These are phyloP conservation scores for Hanseniaspora meyeri DNA, from an alignment of 805 yeast species.

Conservation along the genomic window DNA sequence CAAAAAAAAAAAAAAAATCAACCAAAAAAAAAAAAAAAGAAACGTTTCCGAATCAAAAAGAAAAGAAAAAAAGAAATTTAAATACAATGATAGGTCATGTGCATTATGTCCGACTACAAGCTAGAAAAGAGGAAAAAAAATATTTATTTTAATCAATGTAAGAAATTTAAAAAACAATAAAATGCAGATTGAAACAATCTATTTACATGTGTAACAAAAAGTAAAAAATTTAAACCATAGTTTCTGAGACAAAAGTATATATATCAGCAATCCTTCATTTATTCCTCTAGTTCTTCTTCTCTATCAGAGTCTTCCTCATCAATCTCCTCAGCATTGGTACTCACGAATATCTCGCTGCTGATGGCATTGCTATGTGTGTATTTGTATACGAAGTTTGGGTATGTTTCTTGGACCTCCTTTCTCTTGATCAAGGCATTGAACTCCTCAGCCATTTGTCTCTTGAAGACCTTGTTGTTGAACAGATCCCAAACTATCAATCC, in stretches of 20 bases:
- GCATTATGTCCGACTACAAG: background rate
- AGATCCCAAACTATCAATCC: conserved; percentile 88
- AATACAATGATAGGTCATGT: no score
- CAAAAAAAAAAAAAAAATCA: background rate
- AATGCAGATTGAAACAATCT: background rate
- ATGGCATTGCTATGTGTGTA: conserved; percentile 32
- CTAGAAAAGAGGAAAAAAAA: no score
- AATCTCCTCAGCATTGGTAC: conserved; percentile 52
- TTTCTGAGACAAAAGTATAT: background rate
- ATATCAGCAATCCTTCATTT: background rate
- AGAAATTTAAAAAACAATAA: background rate
- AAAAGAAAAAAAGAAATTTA: no score
- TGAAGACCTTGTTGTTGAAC: conserved; percentile 67
- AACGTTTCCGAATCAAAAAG: background rate
- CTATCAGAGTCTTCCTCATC: conserved; percentile 51
- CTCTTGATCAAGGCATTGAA: conserved; percentile 41
- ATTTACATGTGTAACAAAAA: no score
- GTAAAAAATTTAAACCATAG: no score
- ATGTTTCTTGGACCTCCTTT: conserved; percentile 37
- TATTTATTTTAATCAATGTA: no score
- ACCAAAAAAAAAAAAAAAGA: background rate
- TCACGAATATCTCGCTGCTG: conserved; percentile 41
- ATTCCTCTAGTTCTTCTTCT: conserved; percentile 30
- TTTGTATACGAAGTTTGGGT: conserved; percentile 62
- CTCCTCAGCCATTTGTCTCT: conserved; percentile 52